Conservation (phyloP, 129 eudicot genomes). For the Flaveria linearis region DNA sequence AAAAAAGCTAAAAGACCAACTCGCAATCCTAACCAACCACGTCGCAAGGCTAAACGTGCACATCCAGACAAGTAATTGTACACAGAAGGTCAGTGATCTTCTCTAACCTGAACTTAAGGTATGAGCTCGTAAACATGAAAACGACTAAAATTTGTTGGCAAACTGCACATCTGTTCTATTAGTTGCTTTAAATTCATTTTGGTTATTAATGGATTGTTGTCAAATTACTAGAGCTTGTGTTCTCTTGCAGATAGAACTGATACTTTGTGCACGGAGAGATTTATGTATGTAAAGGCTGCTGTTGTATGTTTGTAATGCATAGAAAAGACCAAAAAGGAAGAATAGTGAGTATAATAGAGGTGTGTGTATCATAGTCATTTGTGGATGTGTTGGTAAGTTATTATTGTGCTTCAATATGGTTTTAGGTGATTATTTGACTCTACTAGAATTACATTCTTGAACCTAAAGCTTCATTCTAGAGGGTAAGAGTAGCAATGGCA, state of each 20-base stretch:
- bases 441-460: neutral
- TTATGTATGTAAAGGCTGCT: constrained; percentile 26
- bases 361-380: constrained; percentile 33
- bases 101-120: constrained; percentile 29
- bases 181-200: neutral
- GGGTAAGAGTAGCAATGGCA: too few relatives aligned
- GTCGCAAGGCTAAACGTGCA: constrained; percentile 76
- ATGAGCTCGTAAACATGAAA: constrained; percentile 17
- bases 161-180: neutral
- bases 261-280: constrained; percentile 18
- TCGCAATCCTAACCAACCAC: constrained; percentile 49
- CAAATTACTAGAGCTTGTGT: neutral
- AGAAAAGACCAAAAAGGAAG: constrained; percentile 12
- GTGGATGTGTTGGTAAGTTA: constrained; percentile 19
- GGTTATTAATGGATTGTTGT: neutral
- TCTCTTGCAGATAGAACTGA: constrained; percentile 27
- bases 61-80: constrained; percentile 60
- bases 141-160: neutral
- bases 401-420: constrained; percentile 21
- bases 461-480: too few relatives aligned
- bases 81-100: constrained; percentile 24
- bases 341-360: constrained; percentile 15
- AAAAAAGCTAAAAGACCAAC: constrained; percentile 45
- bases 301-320: constrained; percentile 36
- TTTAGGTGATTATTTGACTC: constrained; percentile 15